Evolutionary conservation across 192 early-diverging fungal genomes (phyloP).

Genomic region (Cladochytrium replicatum): DNA sequence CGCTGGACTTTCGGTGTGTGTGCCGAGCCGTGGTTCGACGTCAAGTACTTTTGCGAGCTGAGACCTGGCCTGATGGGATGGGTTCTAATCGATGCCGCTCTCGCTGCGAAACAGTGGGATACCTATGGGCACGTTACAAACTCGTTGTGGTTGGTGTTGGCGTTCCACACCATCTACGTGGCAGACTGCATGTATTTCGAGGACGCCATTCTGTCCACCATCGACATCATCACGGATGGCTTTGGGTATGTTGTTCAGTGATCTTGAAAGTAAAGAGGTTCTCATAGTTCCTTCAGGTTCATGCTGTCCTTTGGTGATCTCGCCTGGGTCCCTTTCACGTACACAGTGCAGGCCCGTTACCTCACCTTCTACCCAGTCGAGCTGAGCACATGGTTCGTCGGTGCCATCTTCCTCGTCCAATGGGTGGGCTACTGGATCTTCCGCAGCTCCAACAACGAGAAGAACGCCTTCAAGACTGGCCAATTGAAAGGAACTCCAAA

Average conservation of each 20-base stretch:
- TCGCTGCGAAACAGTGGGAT: conserved; percentile 67
- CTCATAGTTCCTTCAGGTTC: conserved; percentile 12
- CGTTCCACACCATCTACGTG: conserved; percentile 76
- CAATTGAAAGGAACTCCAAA: conserved; percentile 40
- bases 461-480: conserved; percentile 78
- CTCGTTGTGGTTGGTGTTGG: conserved; percentile 62
- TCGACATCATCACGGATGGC: conserved; percentile 97
- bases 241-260: conserved; percentile 76
- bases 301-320: conserved; percentile 45
- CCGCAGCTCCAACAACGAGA: conserved; percentile 80
- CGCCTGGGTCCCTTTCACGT: conserved; percentile 87
- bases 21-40: conserved; percentile 67
- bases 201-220: conserved; percentile 80
- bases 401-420: conserved; percentile 43
- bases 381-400: conserved; percentile 22
- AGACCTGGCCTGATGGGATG: conserved; percentile 89
- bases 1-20: conserved; percentile 42
- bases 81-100: conserved; percentile 67
- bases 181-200: conserved; percentile 77
- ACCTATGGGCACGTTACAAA: conserved; percentile 57
- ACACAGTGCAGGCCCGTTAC: conserved; percentile 83
- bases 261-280: conserved; percentile 2
- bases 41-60: conserved; percentile 92
- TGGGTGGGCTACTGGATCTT: conserved; percentile 75
- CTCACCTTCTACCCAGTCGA: conserved; percentile 58